Percentiles rank a stretch among this genome's conserved stretches.
Conservation (phyloP, 2,329 filamentous ascomycete species). For the Pseudonectria foliicola region DNA sequence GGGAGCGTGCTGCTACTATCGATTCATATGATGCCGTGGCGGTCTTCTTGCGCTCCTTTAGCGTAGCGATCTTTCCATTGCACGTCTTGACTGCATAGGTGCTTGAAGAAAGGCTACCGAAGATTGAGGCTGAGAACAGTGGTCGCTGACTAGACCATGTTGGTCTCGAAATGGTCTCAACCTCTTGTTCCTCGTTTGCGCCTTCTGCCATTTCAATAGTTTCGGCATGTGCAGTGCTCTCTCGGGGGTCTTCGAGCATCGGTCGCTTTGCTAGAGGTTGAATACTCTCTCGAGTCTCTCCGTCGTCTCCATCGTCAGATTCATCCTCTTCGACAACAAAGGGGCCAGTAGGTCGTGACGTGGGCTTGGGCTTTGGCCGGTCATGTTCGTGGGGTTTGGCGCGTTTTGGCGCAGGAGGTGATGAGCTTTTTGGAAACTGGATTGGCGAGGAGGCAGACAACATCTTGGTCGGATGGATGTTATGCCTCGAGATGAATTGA, state of each 20-base stretch:
- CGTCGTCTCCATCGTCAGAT: slow-evolving; percentile 21
- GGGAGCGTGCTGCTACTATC: slow-evolving; percentile 61
- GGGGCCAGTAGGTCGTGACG: slow-evolving; percentile 29
- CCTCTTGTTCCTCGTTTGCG: neutral
- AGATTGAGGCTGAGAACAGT: slow-evolving; percentile 22
- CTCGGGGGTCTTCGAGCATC: slow-evolving; percentile 22
- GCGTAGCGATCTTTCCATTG: slow-evolving; percentile 47
- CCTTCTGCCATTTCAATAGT: slow-evolving; percentile 2
- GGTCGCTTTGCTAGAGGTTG: slow-evolving; percentile 24
- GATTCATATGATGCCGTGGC: slow-evolving; percentile 52
- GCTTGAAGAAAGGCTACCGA: slow-evolving; percentile 18
- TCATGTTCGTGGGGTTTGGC: slow-evolving; percentile 28
- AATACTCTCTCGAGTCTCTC: slow-evolving; percentile 1
- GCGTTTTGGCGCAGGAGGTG: slow-evolving; percentile 29
- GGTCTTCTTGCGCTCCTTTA: slow-evolving; percentile 46
- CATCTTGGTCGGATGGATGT: slow-evolving; percentile 35
- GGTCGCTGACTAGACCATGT: slow-evolving; percentile 15
- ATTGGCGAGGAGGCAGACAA: slow-evolving; percentile 53
- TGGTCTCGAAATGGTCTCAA: slow-evolving; percentile 6
- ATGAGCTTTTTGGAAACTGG: slow-evolving; percentile 45
- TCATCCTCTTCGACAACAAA: slow-evolving; percentile 34
- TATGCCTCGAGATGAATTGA: neutral
- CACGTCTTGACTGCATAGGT: slow-evolving; percentile 45
- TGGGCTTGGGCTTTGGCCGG: slow-evolving; percentile 28
- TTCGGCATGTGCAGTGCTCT: neutral